phyloP scores from a whole-genome alignment of 2,329 filamentous ascomycete genomes.

The Lachnellula hyalina region DNA sequence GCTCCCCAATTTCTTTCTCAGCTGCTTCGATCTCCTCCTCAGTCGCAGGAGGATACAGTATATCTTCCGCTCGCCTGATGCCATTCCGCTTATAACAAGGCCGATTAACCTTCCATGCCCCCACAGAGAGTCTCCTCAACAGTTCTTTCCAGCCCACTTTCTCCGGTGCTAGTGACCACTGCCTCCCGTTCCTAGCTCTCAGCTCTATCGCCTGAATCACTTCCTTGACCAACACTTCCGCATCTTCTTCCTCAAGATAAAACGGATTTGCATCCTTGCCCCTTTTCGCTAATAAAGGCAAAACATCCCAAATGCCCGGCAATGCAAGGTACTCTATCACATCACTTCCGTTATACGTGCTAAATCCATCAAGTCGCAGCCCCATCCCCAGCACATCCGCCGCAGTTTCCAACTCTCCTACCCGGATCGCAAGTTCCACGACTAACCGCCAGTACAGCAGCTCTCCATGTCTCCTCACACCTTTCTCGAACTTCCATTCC shows the following conservation, averaged over 20 bases:
- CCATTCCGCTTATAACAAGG: constrained; percentile 6
- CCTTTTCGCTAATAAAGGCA: constrained; percentile 9
- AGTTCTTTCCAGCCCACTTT: constrained; percentile 13
- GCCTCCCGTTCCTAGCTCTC: constrained; percentile 6
- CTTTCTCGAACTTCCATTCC: neutral
- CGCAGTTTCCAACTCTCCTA: constrained; percentile 9
- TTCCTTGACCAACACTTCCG: constrained; percentile 3
- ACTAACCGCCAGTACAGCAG: constrained; percentile 9
- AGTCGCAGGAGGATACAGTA: constrained; percentile 11
- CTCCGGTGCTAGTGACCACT: constrained; percentile 8
- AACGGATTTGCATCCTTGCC: constrained; percentile 12
- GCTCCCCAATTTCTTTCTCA: constrained; percentile 7
- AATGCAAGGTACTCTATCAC: constrained; percentile 9
- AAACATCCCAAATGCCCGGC: constrained; percentile 15
- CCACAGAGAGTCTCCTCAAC: constrained; percentile 10
- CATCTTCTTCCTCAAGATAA: constrained; percentile 9
- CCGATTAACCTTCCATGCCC: constrained; percentile 10
- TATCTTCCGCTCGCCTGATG: constrained; percentile 1
- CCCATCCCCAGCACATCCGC: constrained; percentile 8
- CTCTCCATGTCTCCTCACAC: neutral
- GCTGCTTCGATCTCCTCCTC: constrained; percentile 10
- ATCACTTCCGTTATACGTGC: neutral
- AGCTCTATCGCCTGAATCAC: constrained; percentile 4
- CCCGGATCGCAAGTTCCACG: constrained; percentile 11
- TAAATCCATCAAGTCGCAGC: constrained; percentile 10